Base-by-base conservation (phyloP, 768 basidiomycete genomes). In the Tricholoma bakamatsutake region DNA sequence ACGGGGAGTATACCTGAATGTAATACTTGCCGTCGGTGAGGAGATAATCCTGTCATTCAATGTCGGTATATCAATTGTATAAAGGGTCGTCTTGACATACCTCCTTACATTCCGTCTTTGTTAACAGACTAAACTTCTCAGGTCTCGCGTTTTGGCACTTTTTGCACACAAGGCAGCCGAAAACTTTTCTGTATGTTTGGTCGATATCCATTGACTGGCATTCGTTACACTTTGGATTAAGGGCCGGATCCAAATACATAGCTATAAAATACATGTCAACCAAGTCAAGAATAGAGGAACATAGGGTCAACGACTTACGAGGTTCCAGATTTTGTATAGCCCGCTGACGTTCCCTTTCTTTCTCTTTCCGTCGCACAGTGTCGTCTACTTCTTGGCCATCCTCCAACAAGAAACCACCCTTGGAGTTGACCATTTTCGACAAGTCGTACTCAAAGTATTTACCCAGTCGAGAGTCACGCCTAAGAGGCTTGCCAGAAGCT, bases 21-120 rank as follows among this genome's bases (percentile, higher is more conserved):
- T 33, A 48, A 35, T 15, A 75, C 87, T 60, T 65, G 93, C 92
- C 80, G 68, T 98, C 95, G 21, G 95, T 98, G 52, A 98, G 72
- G 17, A 98, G 82, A 69, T 98, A 98, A 72, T 98, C 96, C 88
- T 92, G 66, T 31, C 35, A 47, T 10, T 28, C 63, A 30, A 66
- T 50, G 31, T 55, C 40, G 18, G 33, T 27, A 17, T 27, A 17
- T 37, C 40, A 37, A 15, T n/a, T 47, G n/a, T 35, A 45, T n/a
- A 24, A 8, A 34, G 21, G 24, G 33, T 21, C 34, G 33, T 21
- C 15, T 40, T 30, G 5, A 65, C 82, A 43, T 60, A 89, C 92
- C 77, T 93, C 89, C 71, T 95, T 97, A 71, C 96, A 98, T 72
- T 99, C 97, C 0, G 97, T 98, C 75, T 99, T 99, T 5, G 97